These are phyloP conservation scores for Phaffia tasmanica DNA, from an alignment of 768 basidiomycete species.

Conservation along the genomic window DNA sequence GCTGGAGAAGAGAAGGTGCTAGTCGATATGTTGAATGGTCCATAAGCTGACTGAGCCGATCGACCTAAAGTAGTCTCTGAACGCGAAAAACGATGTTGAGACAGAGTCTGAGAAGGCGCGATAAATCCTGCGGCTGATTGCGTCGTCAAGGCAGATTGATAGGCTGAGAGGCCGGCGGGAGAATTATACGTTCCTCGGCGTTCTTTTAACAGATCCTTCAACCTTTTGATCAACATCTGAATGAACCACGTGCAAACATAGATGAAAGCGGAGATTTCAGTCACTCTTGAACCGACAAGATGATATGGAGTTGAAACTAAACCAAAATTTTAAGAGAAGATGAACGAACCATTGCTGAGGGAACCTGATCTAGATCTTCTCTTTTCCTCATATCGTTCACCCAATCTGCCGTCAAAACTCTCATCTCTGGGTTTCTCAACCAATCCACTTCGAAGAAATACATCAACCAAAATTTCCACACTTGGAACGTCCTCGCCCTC, in stretches of 20 bases:
- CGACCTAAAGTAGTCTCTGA: constrained; percentile 13
- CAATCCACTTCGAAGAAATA: constrained; percentile 87
- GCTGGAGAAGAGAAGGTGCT: constrained; percentile 43
- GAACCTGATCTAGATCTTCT: constrained; percentile 1
- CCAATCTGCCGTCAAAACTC: constrained; percentile 64
- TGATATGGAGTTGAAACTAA: background rate
- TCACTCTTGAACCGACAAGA: no score
- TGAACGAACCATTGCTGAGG: background rate
- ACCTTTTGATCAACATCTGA: constrained; percentile 66
- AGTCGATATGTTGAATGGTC: constrained; percentile 31
- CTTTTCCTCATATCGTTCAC: constrained; percentile 64
- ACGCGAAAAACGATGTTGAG: background rate
- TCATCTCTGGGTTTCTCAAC: constrained; percentile 63
- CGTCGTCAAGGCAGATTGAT: constrained; percentile 2
- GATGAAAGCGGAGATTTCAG: no score
- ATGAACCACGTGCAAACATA: background rate
- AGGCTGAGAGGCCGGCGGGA: constrained; percentile 3
- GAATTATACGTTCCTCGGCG: constrained; percentile 45
- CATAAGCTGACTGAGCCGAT: constrained; percentile 42
- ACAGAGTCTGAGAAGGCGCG: background rate
- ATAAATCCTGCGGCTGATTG: background rate
- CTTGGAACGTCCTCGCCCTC: constrained; percentile 77
- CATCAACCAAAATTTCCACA: constrained; percentile 78
- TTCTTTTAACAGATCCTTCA: constrained; percentile 72
- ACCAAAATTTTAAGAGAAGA: background rate